Conservation (phyloP, 1,284 basidiomycete species). For the Coniophora puteana region DNA sequence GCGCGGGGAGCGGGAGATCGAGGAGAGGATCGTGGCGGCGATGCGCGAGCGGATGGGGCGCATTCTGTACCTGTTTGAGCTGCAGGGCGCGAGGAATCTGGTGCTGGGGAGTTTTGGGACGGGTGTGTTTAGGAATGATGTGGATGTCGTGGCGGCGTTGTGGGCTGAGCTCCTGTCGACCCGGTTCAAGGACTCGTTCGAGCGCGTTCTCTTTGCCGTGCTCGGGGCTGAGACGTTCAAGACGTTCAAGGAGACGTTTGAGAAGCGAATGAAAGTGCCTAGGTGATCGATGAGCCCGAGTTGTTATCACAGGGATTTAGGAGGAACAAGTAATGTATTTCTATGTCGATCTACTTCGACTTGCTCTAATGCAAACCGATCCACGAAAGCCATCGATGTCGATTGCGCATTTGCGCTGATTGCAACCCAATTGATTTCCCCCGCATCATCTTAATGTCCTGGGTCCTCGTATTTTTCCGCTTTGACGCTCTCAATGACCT, state of each 20-base stretch:
- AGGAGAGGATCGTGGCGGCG: constrained; percentile 44
- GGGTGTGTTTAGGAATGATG: constrained; percentile 64
- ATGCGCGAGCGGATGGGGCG: constrained; percentile 72
- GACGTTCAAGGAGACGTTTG: constrained; percentile 42
- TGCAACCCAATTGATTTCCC: too few species aligned
- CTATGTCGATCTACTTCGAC: too few species aligned
- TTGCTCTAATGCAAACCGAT: too few species aligned
- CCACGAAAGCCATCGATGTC: too few species aligned
- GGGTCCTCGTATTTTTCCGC: too few species aligned
- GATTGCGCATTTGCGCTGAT: too few species aligned
- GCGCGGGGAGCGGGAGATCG: constrained; percentile 31
- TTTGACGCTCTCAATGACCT: too few species aligned
- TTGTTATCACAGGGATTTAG: too few species aligned
- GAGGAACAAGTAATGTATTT: too few species aligned
- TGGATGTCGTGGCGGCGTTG: constrained; percentile 48
- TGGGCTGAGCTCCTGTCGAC: constrained; percentile 59
- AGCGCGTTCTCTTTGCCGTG: constrained; percentile 61
- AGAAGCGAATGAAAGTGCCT: constrained; percentile 11
- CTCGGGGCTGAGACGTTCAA: constrained; percentile 48
- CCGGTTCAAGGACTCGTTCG: constrained; percentile 54
- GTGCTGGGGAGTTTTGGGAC: constrained; percentile 75
- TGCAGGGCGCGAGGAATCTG: constrained; percentile 48
- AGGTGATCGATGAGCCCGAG: too few species aligned
- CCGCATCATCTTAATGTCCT: too few species aligned
- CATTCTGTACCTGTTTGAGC: constrained; percentile 61